Evolutionary conservation across 2,329 filamentous ascomycete genomes (phyloP).

Genomic region (Neurospora sp.): DNA sequence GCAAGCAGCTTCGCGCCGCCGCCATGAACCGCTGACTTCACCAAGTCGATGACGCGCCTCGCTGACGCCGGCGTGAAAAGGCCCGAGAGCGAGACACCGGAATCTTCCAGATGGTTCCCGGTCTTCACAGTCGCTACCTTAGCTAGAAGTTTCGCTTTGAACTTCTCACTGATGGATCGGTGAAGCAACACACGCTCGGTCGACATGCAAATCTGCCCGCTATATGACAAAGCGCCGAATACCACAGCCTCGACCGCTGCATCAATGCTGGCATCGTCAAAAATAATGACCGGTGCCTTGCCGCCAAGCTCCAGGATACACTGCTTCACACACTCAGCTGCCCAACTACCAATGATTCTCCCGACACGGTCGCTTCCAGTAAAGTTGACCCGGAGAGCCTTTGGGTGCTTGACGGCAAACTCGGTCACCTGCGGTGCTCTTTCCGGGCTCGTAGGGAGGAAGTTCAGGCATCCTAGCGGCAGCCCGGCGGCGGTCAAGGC

Average conservation of each 20-base stretch:
- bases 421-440: slow-evolving; percentile 48
- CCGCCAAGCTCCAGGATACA: slow-evolving; percentile 61
- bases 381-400: slow-evolving; percentile 58
- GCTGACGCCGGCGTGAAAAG: slow-evolving; percentile 18
- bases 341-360: slow-evolving; percentile 50
- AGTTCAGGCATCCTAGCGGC: slow-evolving; percentile 54
- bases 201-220: slow-evolving; percentile 61
- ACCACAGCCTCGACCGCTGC: slow-evolving; percentile 50
- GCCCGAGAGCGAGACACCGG: slow-evolving; percentile 19
- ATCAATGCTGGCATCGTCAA: slow-evolving; percentile 57
- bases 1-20: slow-evolving; percentile 45
- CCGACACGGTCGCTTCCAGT: slow-evolving; percentile 59
- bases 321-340: slow-evolving; percentile 58
- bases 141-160: slow-evolving; percentile 29
- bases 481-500: slow-evolving; percentile 55
- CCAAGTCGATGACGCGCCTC: slow-evolving; percentile 24
- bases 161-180: slow-evolving; percentile 40
- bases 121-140: slow-evolving; percentile 12
- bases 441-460: slow-evolving; percentile 47
- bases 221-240: slow-evolving; percentile 51
- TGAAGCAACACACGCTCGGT: slow-evolving; percentile 60
- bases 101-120: slow-evolving; percentile 19
- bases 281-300: slow-evolving; percentile 57
- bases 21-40: slow-evolving; percentile 44
- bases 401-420: slow-evolving; percentile 49